Evolutionary conservation across 2,329 filamentous ascomycete genomes (phyloP), one percentile per base, ranked within the genome.

Genomic region (Colletotrichum zoysiae): DNA sequence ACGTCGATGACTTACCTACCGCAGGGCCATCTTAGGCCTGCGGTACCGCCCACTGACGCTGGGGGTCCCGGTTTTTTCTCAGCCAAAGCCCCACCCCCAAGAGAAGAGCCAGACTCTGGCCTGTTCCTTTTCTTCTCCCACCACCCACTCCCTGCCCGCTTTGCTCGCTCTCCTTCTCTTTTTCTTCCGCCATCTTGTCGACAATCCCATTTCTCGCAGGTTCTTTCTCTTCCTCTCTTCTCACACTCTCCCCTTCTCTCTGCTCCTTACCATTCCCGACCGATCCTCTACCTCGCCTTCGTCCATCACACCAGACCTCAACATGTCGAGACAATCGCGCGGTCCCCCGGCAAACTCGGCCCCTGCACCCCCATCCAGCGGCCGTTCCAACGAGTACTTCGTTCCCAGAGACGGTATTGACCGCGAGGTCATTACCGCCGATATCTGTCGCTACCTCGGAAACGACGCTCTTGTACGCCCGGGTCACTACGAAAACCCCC

Each of bases 361-460:
- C 76, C 74, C 78, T 46, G 74, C 75, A 69, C 77, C 82, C 73
- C 78, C 83, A 64, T 80, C 84, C 67, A 82, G 83, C 70, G 79
- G 80, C 74, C 87, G 88, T 72, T 89, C 92, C 80, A 93, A 93
- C 82, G 92, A 94, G 83, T 95, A 94, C 81, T 95, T 95, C 81
- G 90, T 95, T 67, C 91, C 92, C 57, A 90, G 91, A 78, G 91
- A 94, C 81, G 92, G 93, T 79, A 95, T 95, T 82, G 92, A 93
- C 81, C 90, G 92, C 77, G 92, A 95, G 82, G 93, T 95, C 78
- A 94, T 95, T 82, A 93, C 93, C 74, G 91, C 92, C 79, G 93
- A 95, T 81, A 94, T 95, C 76, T 95, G 93, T 85, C 92, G 92
- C 79, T 95, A 94, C 81, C 87, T 95, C 76, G 93, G 93, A 78